Evolutionary conservation across 2,329 filamentous ascomycete genomes (phyloP), one percentile per base, ranked within the genome.

Genomic region (Boeremia exigua): DNA sequence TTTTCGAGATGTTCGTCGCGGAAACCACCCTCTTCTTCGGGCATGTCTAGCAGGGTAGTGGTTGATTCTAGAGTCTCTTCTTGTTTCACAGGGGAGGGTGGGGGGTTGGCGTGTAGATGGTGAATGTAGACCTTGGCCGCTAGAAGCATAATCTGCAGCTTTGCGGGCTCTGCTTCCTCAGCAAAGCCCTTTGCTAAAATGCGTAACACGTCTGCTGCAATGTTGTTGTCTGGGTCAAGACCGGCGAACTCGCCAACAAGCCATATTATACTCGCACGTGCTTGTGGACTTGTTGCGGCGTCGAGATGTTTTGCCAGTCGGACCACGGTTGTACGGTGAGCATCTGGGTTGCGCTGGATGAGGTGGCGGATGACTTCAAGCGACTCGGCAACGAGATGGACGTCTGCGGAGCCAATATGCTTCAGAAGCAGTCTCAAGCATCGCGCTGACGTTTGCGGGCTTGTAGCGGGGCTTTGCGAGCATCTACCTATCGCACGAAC

Each of bases 81-180:
- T 15, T 66, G 63, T 62, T 75, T 75, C 10, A 68, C 52, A 59
- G 78, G 59, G 50, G 72, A 59, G 27, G 73, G 62, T n/a, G 70
- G 77, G 63, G 63, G 78, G 69, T 85, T 82, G 57, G 85, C 82
- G 69, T 92, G 92, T 34, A 98, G 77, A 70, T 96, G 86, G 68
- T 98, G 92, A 14, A 98, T 83, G 71, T 98, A 98, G 1, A 98
- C 92, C 71, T 98, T 98, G n/a, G 95, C 94, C 6, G 91, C 95
- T 3, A 99, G 82, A 0, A 99, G 82, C 14, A 99, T 83, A 61
- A 98, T 96, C 74, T 99, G 95, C 55, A 92, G 84, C 74, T 96
- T 96, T 11, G 92, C 92, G 27, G 88, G 82, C 71, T 97, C 92
- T 1, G 88, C 87, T 77, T 99, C 95, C 58, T 88, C 86, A 1